These are phyloP conservation scores for Malassezia vespertilionis DNA, from an alignment of 1,284 basidiomycete species.

Conservation along the genomic window DNA sequence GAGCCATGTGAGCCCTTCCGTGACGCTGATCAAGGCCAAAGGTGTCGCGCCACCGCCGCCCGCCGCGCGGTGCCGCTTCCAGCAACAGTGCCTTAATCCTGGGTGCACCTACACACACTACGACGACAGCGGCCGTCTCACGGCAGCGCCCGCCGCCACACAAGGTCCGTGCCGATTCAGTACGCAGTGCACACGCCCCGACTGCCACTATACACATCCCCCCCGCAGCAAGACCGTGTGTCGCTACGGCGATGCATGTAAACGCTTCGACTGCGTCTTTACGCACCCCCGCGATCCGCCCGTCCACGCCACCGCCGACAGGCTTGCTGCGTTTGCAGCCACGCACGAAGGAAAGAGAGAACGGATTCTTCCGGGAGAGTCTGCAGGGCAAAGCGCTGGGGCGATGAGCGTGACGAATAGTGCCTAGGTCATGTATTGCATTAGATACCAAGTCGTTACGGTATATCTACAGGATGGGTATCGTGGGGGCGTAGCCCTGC, in stretches of 20 bases:
- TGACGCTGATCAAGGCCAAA: constrained; percentile 17
- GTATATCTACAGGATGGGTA: neutral
- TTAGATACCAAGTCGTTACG: constrained; percentile 4
- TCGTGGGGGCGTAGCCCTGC: constrained; percentile 10
- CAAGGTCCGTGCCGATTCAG: constrained; percentile 8
- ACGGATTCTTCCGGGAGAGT: constrained; percentile 9
- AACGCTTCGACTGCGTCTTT: constrained; percentile 28
- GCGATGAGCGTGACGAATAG: neutral
- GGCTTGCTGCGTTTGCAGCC: constrained; percentile 12
- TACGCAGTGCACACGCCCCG: constrained; percentile 11
- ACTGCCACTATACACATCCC: constrained; percentile 8
- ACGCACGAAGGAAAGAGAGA: constrained; percentile 4
- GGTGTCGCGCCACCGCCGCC: neutral
- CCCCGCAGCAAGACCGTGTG: constrained; percentile 18
- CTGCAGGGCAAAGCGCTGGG: neutral
- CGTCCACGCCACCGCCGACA: constrained; percentile 9
- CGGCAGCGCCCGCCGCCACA: constrained; percentile 8
- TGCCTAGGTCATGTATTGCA: no score
- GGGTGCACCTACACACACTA: constrained; percentile 20
- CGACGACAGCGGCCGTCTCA: constrained; percentile 12
- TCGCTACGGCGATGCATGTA: constrained; percentile 25
- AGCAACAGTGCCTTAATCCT: constrained; percentile 20
- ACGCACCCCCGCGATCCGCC: constrained; percentile 21
- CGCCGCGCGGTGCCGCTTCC: constrained; percentile 17
- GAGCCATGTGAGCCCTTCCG: constrained; percentile 40